Evolutionary conservation across 177 flowering plant species (phyloP).

Genomic region (Vitis hybrid): DNA sequence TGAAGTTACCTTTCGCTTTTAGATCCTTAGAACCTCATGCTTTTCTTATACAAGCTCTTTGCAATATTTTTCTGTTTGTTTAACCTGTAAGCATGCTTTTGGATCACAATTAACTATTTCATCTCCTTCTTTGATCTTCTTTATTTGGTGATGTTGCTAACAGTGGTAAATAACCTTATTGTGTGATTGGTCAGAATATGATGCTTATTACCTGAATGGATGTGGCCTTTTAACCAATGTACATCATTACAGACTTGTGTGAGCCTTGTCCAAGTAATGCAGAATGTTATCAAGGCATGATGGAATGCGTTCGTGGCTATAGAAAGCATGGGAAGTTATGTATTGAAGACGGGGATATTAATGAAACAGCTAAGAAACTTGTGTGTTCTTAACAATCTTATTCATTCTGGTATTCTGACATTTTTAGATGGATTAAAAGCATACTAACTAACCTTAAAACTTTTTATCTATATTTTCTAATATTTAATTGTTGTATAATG

Average conservation of each 20-base stretch:
- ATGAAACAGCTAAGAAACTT: conserved; percentile 68
- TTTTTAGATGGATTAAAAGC: neutral
- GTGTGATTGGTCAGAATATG: neutral
- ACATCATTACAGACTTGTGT: conserved; percentile 56
- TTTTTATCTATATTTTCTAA: conserved; percentile 4
- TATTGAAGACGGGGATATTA: conserved; percentile 78
- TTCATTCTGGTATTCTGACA: conserved; percentile 12
- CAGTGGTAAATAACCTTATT: too few species aligned
- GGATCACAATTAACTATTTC: too few species aligned
- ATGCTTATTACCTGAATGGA: neutral
- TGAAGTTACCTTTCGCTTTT: too few species aligned
- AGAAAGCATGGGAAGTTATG: conserved; percentile 63
- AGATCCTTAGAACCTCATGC: too few species aligned
- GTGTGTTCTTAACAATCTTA: conserved; percentile 39
- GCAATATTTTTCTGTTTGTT: too few species aligned
- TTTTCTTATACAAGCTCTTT: too few species aligned
- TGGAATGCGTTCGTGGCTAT: conserved; percentile 76
- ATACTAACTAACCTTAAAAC: neutral
- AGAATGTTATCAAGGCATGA: conserved; percentile 59
- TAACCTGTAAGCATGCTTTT: too few species aligned
- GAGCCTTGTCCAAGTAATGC: conserved; percentile 82
- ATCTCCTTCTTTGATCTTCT: too few species aligned
- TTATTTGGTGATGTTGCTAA: too few species aligned
- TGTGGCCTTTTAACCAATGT: conserved; percentile 8
- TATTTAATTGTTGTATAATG: conserved; percentile 9